Percentiles rank a stretch among this genome's conserved stretches.
These are phyloP conservation scores for Vachellia pachyceras DNA, from an alignment of 306 rosid species.

Conservation along the genomic window DNA sequence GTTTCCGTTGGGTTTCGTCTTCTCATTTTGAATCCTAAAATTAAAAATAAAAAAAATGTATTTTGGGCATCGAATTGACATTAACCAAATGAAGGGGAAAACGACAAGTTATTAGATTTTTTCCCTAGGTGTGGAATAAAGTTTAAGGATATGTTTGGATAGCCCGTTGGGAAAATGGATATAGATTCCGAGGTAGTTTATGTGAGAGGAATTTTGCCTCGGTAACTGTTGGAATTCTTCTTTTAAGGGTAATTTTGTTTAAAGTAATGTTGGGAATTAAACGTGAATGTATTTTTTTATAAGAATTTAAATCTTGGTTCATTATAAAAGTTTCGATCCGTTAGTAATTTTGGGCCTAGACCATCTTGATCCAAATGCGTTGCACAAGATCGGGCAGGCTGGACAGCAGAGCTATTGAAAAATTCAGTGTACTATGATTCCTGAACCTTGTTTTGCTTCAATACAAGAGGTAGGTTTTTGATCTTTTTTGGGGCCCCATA, in stretches of 20 bases:
- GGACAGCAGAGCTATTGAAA: not conserved
- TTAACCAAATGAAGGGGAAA: not conserved
- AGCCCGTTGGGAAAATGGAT: too few species aligned
- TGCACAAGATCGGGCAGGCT: not conserved
- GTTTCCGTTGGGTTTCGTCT: not conserved
- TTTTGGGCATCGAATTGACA: not conserved
- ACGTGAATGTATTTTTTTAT: too few species aligned
- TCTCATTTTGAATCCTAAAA: not conserved
- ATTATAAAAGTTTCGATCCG: too few species aligned
- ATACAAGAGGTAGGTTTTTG: not conserved
- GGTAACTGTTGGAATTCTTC: too few species aligned
- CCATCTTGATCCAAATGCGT: not conserved
- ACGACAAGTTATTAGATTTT: not conserved
- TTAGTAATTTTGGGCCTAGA: not conserved
- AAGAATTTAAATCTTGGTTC: too few species aligned
- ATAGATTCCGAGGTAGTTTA: too few species aligned
- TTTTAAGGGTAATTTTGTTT: too few species aligned
- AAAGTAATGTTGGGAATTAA: too few species aligned
- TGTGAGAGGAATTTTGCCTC: too few species aligned
- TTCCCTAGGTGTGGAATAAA: too few species aligned
- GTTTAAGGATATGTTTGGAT: too few species aligned
- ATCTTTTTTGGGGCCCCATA: too few species aligned
- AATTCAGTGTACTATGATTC: not conserved
- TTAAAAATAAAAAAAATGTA: not conserved
- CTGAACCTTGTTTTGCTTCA: not conserved